These are phyloP conservation scores for Westerdykella ornata DNA, from an alignment of 2,329 filamentous ascomycete genomes.

Conservation along the genomic window DNA sequence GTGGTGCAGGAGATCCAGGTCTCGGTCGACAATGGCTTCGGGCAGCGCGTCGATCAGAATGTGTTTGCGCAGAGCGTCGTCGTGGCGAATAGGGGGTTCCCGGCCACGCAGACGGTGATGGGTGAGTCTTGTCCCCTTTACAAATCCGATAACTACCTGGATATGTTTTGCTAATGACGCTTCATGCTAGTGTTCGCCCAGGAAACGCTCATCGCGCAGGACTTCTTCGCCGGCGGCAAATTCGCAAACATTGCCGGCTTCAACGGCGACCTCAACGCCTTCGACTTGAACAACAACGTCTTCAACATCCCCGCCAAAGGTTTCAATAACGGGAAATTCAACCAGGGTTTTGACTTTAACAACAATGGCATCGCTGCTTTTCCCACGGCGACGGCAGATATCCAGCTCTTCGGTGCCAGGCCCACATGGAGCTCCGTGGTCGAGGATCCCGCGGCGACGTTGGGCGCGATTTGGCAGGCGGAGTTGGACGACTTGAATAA, in stretches of 20 bases:
- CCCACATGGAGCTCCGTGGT: constrained; percentile 23
- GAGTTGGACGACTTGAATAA: constrained; percentile 24
- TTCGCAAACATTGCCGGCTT: not conserved
- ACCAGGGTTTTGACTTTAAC: not conserved
- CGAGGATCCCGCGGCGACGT: constrained; percentile 24
- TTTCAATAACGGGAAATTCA: constrained; percentile 7
- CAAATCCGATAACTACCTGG: not conserved
- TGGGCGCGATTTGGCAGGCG: constrained; percentile 22
- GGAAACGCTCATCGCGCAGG: constrained; percentile 19
- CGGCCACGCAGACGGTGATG: constrained; percentile 24
- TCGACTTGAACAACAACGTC: constrained; percentile 6
- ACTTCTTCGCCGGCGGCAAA: constrained; percentile 16
- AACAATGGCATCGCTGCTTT: constrained; percentile 3
- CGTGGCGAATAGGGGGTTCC: constrained; percentile 25
- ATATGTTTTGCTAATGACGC: constrained; percentile 3
- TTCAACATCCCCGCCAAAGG: constrained; percentile 1
- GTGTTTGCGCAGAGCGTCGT: constrained; percentile 25
- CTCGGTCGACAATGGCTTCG: constrained; percentile 19
- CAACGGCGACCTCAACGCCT: constrained; percentile 5
- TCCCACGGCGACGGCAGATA: constrained; percentile 19
- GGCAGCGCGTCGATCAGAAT: constrained; percentile 18
- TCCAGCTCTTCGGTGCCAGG: constrained; percentile 23
- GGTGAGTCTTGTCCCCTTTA: constrained; percentile 7
- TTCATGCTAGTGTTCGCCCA: constrained; percentile 20
- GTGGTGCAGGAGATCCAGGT: constrained; percentile 30